A percentile compares a stretch with the other conserved stretches of the same genome.
Conservation (phyloP, 2,329 filamentous ascomycete species). For the Calonectria pauciramosa region DNA sequence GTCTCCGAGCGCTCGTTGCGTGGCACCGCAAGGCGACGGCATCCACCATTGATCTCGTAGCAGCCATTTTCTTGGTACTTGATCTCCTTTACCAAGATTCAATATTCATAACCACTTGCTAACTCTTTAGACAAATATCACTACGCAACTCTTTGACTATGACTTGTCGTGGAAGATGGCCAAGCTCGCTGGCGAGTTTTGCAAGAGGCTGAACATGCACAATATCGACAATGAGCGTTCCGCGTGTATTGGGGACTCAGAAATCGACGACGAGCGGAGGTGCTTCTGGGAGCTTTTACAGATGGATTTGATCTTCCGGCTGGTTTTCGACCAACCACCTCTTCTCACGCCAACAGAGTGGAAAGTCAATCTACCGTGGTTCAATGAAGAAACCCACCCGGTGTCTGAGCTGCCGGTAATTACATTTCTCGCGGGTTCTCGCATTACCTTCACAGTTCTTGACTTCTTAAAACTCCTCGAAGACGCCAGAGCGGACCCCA, state of each 20-base stretch:
- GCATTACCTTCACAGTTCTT: background rate
- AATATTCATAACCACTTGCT: background rate
- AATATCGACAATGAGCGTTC: background rate
- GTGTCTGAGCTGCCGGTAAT: background rate
- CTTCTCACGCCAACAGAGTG: background rate
- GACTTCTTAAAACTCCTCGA: background rate
- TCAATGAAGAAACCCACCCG: background rate
- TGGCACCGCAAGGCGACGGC: background rate
- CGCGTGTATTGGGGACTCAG: too few relatives aligned
- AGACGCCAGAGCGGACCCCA: background rate
- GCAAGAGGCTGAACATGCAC: background rate
- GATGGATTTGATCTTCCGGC: background rate
- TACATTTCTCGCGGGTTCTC: background rate
- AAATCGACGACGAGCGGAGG: background rate
- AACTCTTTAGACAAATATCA: background rate
- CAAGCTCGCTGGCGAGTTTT: background rate
- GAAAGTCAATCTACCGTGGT: background rate
- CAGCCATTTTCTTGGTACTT: background rate
- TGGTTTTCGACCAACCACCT: background rate
- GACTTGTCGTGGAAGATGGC: background rate
- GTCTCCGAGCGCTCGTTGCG: background rate
- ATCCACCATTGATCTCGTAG: background rate
- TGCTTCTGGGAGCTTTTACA: background rate
- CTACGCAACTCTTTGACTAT: background rate
- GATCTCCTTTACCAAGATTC: background rate